Base-by-base conservation (phyloP, 2,329 filamentous ascomycete species). In the Talaromyces sp. region DNA sequence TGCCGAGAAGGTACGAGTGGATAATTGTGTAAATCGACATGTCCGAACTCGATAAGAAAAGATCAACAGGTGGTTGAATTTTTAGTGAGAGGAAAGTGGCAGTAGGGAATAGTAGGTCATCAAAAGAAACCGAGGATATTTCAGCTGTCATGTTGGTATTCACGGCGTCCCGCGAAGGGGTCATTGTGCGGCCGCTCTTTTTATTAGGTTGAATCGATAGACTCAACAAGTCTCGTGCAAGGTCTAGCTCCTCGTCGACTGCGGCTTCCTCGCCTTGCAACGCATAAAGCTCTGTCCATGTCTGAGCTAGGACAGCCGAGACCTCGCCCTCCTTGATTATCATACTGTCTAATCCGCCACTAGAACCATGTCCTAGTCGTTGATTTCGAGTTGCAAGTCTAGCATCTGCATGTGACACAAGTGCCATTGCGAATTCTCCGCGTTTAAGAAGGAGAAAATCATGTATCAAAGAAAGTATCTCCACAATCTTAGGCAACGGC, bases 241-340 rank as follows among this genome's bases (percentile, higher is more conserved):
- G 84, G 66, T 97, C 92, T 6, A 96, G 81, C 52, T 88, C 84
- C 67, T 95, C 91, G 67, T 90, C 87, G 4, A 82, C 82, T 22
- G 81, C 80, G 60, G 96, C 91, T 67, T 96, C 92, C 36, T 92
- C 89, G 15, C 87, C 85, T 66, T 91, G 87, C 71, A 93, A 81
- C 1, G 88, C 86, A n/a, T 88, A 88, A 57, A 99, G 80, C 19
- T 88, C 85, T 4, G 89, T 86, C 90, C 92, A 96, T 0, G 92
- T 88, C 65, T 90, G 85, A 8, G 85, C 81, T 11, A 99, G 78
- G 10, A 93, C 87, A 10, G 91, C 86, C 11, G 87, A 85, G 1
- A 96, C 87, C 73, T 98, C 93, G 2, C 90, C 90, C 67, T 97
- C 92, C 72, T 96, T 97, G 62, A 97, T 83, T 4, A 88, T 74